Percentiles rank a stretch among this genome's conserved stretches.
Evolutionary conservation across 2,329 filamentous ascomycete genomes (phyloP).

Genomic region (Arthrobotrys sphaeroides): DNA sequence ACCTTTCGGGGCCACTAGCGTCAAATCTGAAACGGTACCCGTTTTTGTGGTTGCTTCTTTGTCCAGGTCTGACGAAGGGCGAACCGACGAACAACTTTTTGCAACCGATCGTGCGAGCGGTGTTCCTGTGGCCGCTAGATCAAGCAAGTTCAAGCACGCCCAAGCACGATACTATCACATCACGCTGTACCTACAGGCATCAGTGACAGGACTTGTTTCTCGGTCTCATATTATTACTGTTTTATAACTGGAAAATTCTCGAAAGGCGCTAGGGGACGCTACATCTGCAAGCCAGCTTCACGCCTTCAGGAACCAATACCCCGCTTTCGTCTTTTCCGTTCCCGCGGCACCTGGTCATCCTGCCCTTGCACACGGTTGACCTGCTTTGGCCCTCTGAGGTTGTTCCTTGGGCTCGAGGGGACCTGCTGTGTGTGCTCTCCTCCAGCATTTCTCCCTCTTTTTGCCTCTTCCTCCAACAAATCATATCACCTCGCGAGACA

Average conservation of each 20-base stretch:
- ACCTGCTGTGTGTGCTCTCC: conserved; percentile 25
- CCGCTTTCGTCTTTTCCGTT: conserved; percentile 54
- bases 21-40: conserved; percentile 52
- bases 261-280: conserved; percentile 50
- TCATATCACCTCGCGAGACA: conserved; percentile 45
- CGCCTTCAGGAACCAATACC: conserved; percentile 53
- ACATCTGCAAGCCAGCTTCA: conserved; percentile 52
- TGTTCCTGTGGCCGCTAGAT: conserved; percentile 29
- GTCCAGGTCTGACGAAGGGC: conserved; percentile 4
- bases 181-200: conserved; percentile 42
- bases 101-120: conserved; percentile 38
- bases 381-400: conserved; percentile 34
- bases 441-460: conserved; percentile 41
- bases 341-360: conserved; percentile 50
- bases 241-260: conserved; percentile 54
- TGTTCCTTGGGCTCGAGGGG: conserved; percentile 30
- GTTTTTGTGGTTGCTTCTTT: conserved; percentile 40
- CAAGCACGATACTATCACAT: conserved; percentile 40
- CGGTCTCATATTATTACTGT: conserved; percentile 23
- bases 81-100: conserved; percentile 8
- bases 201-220: conserved; percentile 1
- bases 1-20: conserved; percentile 41
- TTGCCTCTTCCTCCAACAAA: conserved; percentile 48
- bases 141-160: conserved; percentile 2
- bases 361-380: conserved; percentile 48